Evolutionary conservation across 768 basidiomycete genomes (phyloP).

Genomic region (Xerocomellus amylosporus): DNA sequence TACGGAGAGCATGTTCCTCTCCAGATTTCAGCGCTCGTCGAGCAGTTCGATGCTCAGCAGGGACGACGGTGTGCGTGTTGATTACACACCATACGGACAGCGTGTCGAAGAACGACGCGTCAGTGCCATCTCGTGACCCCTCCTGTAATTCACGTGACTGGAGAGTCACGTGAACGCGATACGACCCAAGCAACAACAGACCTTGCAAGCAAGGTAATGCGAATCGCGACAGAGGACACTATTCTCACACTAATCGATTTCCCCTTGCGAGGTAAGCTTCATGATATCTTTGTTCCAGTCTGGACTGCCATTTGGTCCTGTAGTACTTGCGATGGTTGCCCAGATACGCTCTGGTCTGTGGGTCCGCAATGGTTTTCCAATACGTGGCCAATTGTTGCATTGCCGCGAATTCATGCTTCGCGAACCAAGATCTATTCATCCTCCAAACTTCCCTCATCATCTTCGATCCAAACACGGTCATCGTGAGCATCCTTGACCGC

Average conservation of each 20-base stretch:
- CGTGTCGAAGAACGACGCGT: too few species aligned
- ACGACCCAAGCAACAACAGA: too few species aligned
- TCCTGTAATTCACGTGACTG: too few species aligned
- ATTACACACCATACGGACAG: too few species aligned
- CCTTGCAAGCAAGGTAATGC: constrained; percentile 3
- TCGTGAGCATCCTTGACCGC: constrained; percentile 86
- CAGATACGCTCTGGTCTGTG: constrained; percentile 94
- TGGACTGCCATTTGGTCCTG: neutral
- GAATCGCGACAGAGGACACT: constrained; percentile 61
- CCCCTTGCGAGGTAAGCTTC: constrained; percentile 73
- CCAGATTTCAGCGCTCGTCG: too few species aligned
- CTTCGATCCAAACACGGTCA: constrained; percentile 72
- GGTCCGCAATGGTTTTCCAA: constrained; percentile 96
- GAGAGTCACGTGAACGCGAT: too few species aligned
- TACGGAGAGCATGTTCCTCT: too few species aligned
- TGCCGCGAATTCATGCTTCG: constrained; percentile 96
- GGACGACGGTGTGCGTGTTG: too few species aligned
- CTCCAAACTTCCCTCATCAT: constrained; percentile 82
- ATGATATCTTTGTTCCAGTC: neutral
- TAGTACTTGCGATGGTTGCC: constrained; percentile 87
- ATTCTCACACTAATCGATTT: constrained; percentile 82
- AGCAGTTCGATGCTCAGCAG: too few species aligned
- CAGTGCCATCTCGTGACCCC: too few species aligned
- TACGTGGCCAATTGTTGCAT: constrained; percentile 91
- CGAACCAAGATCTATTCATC: constrained; percentile 92